Percentiles rank a stretch among this genome's conserved stretches.
These are phyloP conservation scores for Dissophora ornata DNA, from an alignment of 192 early-diverging fungal genomes.

Conservation along the genomic window DNA sequence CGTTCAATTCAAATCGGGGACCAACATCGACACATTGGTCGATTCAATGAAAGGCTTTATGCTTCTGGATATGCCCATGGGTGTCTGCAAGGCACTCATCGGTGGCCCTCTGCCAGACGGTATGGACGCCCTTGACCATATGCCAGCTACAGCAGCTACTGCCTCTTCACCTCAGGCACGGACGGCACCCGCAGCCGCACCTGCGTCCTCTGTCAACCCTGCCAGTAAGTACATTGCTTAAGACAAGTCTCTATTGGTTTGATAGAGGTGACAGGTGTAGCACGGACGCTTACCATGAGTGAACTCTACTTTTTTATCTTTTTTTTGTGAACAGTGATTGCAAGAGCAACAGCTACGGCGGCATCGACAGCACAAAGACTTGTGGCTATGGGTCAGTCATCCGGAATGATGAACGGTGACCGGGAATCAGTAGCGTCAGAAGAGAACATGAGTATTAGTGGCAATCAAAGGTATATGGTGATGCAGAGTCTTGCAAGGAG, in stretches of 20 bases:
- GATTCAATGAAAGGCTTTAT: conserved; percentile 82
- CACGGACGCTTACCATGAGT: too few relatives aligned
- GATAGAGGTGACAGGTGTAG: too few relatives aligned
- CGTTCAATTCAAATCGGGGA: conserved; percentile 78
- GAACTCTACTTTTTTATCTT: neutral
- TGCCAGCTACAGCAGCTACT: conserved; percentile 50
- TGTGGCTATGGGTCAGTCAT: conserved; percentile 54
- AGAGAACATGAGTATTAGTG: conserved; percentile 63
- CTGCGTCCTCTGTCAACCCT: conserved; percentile 8
- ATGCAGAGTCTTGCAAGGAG: conserved; percentile 76
- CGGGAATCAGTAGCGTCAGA: conserved; percentile 64
- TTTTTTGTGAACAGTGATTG: conserved; percentile 31
- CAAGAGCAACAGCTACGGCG: conserved; percentile 58
- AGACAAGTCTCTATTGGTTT: too few relatives aligned
- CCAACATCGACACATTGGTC: conserved; percentile 69
- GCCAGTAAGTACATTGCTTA: conserved; percentile 25
- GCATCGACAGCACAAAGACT: conserved; percentile 59
- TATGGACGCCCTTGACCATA: conserved; percentile 78
- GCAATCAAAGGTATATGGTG: conserved; percentile 71
- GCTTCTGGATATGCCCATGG: conserved; percentile 76
- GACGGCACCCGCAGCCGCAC: conserved; percentile 37
- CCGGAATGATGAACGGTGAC: conserved; percentile 40
- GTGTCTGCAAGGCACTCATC: conserved; percentile 74
- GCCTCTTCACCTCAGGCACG: conserved; percentile 18
- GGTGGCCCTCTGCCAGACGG: conserved; percentile 83